Conservation (phyloP, 129 eudicot genomes). For the Escallonia rubra region DNA sequence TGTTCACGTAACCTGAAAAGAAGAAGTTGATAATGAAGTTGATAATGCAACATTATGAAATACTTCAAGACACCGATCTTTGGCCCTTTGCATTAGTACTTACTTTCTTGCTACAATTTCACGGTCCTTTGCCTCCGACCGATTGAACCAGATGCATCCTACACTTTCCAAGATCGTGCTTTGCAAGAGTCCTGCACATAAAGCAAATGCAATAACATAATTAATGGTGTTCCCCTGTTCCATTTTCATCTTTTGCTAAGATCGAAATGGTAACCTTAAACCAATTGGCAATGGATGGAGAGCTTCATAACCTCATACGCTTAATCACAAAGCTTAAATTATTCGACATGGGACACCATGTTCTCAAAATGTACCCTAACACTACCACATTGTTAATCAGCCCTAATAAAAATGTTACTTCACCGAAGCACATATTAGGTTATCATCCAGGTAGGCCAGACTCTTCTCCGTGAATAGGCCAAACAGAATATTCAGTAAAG, state of each 20-base stretch:
- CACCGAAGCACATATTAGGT: no score
- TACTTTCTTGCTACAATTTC: constrained; percentile 96
- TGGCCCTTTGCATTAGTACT: constrained; percentile 13
- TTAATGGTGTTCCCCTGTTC: neutral
- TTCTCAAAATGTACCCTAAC: no score
- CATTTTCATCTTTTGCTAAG: neutral
- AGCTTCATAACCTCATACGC: no score
- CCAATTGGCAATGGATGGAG: no score
- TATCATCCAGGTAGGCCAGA: no score
- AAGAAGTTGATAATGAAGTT: constrained; percentile 8
- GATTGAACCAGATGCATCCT: constrained; percentile 99
- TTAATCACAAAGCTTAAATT: no score
- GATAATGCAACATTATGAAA: constrained; percentile 6
- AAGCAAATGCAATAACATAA: constrained; percentile 1
- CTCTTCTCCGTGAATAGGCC: no score
- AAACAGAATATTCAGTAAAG: no score
- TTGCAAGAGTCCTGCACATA: constrained; percentile 74
- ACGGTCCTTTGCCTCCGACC: constrained; percentile 96
- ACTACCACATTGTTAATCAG: no score
- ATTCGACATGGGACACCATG: no score
- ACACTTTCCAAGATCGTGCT: constrained; percentile 96
- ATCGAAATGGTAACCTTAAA: no score
- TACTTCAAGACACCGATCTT: constrained; percentile 5
- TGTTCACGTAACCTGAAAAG: constrained; percentile 87
- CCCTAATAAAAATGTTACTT: no score